Evolutionary conservation across 768 basidiomycete genomes (phyloP).

Genomic region (Leccinum rimulosum): DNA sequence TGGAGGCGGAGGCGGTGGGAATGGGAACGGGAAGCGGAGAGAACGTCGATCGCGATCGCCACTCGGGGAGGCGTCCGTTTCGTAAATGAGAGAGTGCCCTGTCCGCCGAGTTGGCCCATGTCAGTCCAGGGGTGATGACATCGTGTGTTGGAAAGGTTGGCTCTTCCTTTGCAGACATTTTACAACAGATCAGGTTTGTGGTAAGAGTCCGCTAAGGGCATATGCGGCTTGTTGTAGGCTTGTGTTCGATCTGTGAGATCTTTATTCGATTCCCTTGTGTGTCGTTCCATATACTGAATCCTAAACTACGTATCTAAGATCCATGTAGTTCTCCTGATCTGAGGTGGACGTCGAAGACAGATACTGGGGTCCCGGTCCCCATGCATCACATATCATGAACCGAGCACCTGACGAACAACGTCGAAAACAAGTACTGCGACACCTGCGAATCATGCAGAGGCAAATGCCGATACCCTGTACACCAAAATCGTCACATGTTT

Average conservation of each 20-base stretch:
- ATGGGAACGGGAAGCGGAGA: neutral
- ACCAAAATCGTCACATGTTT: neutral
- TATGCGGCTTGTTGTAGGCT: no score
- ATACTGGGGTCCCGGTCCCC: neutral
- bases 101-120: no score
- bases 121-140: no score
- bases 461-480: conserved; percentile 80
- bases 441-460: conserved; percentile 87
- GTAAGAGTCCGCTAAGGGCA: no score
- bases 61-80: neutral
- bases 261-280: no score
- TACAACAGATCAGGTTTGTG: no score
- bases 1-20: neutral
- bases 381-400: conserved; percentile 34
- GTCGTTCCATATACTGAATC: no score
- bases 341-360: neutral
- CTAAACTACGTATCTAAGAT: no score
- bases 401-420: conserved; percentile 77
- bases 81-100: neutral
- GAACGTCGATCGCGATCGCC: neutral
- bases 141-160: no score
- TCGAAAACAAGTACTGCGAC: conserved; percentile 88
- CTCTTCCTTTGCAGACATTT: no score
- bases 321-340: no score
- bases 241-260: no score